Evolutionary conservation across 306 rosid genomes (phyloP).

Genomic region (Morella rubra): DNA sequence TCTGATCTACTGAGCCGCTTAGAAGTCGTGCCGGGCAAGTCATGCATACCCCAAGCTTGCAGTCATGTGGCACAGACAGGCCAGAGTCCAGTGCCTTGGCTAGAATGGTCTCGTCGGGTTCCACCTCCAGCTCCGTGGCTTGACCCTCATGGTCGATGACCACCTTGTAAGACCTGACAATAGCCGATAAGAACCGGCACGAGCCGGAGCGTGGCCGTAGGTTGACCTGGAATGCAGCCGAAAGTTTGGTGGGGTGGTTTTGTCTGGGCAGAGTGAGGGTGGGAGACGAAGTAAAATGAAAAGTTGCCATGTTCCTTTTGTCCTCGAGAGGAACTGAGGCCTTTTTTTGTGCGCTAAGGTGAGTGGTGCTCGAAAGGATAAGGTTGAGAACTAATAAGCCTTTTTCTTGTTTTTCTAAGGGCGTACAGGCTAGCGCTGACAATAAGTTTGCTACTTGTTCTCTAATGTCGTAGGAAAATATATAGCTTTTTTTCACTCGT

Average conservation of each 20-base stretch:
- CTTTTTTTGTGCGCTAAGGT: constrained; percentile 22
- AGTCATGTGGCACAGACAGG: constrained; percentile 75
- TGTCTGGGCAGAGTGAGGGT: constrained; percentile 43
- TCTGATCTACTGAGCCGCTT: constrained; percentile 82
- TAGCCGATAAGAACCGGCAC: constrained; percentile 17
- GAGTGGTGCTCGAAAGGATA: constrained; percentile 41
- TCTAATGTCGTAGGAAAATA: too few species aligned
- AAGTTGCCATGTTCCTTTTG: constrained; percentile 51
- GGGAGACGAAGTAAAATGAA: constrained; percentile 49
- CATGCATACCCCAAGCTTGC: constrained; percentile 99
- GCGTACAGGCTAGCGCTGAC: too few species aligned
- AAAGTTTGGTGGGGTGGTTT: constrained; percentile 38
- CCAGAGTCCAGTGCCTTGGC: constrained; percentile 74
- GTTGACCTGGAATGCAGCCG: constrained; percentile 32
- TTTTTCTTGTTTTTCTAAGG: too few species aligned
- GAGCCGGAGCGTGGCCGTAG: constrained; percentile 21
- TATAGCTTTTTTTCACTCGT: too few species aligned
- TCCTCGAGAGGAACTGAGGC: constrained; percentile 15
- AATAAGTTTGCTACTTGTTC: too few species aligned
- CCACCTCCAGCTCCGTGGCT: constrained; percentile 56
- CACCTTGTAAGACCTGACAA: constrained; percentile 66
- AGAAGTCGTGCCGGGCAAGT: constrained; percentile 93
- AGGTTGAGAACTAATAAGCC: constrained; percentile 13
- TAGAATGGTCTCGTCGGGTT: constrained; percentile 57
- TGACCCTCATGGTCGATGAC: constrained; percentile 74